phyloP scores from a whole-genome alignment of 2,329 filamentous ascomycete genomes.

The Penicillium glabrum region DNA sequence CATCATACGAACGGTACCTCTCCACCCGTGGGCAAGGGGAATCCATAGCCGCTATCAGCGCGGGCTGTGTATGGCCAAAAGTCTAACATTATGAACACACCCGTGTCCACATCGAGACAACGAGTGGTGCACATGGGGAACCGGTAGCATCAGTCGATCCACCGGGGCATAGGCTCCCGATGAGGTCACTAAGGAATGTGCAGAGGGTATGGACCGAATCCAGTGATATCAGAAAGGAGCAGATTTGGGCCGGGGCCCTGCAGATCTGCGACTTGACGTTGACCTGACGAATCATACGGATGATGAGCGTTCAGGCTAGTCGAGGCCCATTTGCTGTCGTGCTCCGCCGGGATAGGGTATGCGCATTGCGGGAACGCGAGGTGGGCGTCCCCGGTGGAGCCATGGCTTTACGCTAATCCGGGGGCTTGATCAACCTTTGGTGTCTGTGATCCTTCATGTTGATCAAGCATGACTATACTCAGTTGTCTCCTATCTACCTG shows the following conservation, averaged over 20 bases:
- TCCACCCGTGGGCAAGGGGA: neutral
- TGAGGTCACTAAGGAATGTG: slow-evolving; percentile 27
- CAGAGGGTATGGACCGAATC: slow-evolving; percentile 14
- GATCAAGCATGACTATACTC: neutral
- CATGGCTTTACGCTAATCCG: neutral
- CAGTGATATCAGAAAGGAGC: neutral
- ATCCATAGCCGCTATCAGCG: neutral
- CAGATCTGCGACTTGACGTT: slow-evolving; percentile 22
- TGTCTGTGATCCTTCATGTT: neutral
- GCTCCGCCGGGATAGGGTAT: slow-evolving; percentile 7
- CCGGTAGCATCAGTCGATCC: slow-evolving; percentile 13
- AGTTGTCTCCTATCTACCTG: no score
- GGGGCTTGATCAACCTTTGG: neutral
- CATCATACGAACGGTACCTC: slow-evolving; percentile 19
- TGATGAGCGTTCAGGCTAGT: slow-evolving; percentile 12
- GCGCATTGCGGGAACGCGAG: slow-evolving; percentile 2
- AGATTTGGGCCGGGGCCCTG: slow-evolving; percentile 9
- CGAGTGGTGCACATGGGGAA: slow-evolving; percentile 11
- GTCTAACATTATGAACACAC: slow-evolving; percentile 16
- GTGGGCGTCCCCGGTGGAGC: slow-evolving; percentile 10
- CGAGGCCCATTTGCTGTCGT: slow-evolving; percentile 1
- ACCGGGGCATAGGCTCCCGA: slow-evolving; percentile 11
- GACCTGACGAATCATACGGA: slow-evolving; percentile 15
- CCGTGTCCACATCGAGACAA: slow-evolving; percentile 13
- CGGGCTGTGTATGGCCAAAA: neutral